Percentiles rank a stretch among this genome's conserved stretches.
Conservation (phyloP, 345 rosid species). For the Psidium guajava region DNA sequence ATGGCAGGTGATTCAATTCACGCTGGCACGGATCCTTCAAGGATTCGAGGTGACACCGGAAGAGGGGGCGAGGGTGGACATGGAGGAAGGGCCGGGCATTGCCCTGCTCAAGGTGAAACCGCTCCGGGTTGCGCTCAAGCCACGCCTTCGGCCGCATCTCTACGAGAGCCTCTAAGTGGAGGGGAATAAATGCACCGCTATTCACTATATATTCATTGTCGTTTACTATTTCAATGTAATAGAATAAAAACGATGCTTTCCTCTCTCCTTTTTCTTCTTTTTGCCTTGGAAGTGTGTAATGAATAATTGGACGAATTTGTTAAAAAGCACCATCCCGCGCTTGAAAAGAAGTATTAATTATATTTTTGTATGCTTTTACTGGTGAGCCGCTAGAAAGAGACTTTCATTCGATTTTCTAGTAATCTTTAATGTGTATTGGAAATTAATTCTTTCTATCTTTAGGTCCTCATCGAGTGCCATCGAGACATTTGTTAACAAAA, state of each 20-base stretch:
- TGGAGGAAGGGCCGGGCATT: slow-evolving; percentile 39
- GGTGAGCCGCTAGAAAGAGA: neutral
- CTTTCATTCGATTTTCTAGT: neutral
- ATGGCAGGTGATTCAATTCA: slow-evolving; percentile 21
- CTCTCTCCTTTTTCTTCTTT: neutral
- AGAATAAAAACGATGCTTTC: neutral
- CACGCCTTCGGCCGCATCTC: slow-evolving; percentile 14
- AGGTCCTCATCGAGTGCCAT: neutral
- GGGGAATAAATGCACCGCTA: neutral
- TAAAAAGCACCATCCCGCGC: neutral
- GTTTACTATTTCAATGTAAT: neutral
- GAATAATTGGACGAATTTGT: neutral
- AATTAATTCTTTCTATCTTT: neutral
- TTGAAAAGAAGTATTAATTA: neutral
- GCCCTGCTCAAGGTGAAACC: slow-evolving; percentile 30
- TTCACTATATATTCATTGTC: neutral
- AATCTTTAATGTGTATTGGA: neutral
- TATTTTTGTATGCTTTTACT: neutral
- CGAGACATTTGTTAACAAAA: neutral
- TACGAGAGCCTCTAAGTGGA: neutral
- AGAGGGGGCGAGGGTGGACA: slow-evolving; percentile 11
- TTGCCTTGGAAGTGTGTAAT: neutral
- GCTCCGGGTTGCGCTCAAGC: slow-evolving; percentile 24
- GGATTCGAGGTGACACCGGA: slow-evolving; percentile 22
- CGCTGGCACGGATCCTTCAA: slow-evolving; percentile 35